Evolutionary conservation across 257 asterid genomes (phyloP).

Genomic region (Ilex aquifolium): DNA sequence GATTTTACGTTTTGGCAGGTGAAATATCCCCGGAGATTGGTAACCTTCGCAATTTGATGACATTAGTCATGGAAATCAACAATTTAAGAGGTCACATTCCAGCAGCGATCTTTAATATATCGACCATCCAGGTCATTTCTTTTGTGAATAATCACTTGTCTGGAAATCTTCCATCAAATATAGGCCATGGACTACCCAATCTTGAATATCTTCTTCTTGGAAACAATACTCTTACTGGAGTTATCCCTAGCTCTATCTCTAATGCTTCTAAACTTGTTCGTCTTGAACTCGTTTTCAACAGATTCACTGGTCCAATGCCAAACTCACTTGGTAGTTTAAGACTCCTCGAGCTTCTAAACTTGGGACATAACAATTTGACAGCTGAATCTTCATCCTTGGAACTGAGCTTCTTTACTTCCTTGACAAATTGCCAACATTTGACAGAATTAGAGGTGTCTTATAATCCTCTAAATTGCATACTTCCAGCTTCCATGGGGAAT

Average conservation of each 20-base stretch:
- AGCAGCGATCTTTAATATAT: too few species aligned
- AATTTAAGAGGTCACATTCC: too few species aligned
- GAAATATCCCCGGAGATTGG: too few species aligned
- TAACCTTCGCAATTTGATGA: too few species aligned
- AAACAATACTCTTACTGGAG: too few species aligned
- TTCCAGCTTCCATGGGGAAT: conserved; percentile 21
- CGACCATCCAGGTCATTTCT: too few species aligned
- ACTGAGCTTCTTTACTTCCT: conserved; percentile 16
- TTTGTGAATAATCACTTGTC: too few species aligned
- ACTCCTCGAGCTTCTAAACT: background rate
- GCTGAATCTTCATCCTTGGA: conserved; percentile 9
- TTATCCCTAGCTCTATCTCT: conserved; percentile 1
- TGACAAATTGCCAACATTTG: conserved; percentile 14
- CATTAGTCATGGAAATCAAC: too few species aligned
- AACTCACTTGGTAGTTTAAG: conserved; percentile 20
- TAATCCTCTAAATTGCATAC: conserved; percentile 10
- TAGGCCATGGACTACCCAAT: too few species aligned
- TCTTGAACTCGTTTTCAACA: conserved; percentile 2
- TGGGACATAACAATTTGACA: background rate
- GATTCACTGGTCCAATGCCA: conserved; percentile 23
- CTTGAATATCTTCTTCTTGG: too few species aligned
- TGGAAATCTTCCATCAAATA: too few species aligned
- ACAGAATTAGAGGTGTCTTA: background rate
- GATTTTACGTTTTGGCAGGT: too few species aligned
- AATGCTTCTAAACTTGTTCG: conserved; percentile 16